Evolutionary conservation across 2,329 filamentous ascomycete genomes (phyloP), one percentile per base, ranked within the genome.

Genomic region (Xylaria sp.): DNA sequence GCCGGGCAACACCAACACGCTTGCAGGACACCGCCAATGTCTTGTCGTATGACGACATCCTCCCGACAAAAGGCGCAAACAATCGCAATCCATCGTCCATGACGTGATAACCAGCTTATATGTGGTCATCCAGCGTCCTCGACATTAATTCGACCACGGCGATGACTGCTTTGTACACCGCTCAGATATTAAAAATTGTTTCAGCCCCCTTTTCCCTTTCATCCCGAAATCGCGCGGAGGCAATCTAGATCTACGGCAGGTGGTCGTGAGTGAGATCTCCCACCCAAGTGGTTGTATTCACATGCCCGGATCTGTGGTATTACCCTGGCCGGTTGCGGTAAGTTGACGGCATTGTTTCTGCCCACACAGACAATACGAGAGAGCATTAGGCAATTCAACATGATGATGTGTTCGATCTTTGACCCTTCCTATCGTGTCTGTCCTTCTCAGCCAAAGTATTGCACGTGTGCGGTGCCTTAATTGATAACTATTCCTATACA

Each of bases 91-190:
- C 38, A 59, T 65, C 53, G 28, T 48, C 28, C 56, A 71, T 71
- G 70, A 68, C 70, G 70, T 68, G 70, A 69, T 71, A 44, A 31
- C 49, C 40, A 20, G 62, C 64, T 59, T 63, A 59, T 57, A 71
- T 71, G 64, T 67, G 46, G 54, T 71, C 65, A 71, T 71, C 23
- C 33, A 53, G 20, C 48, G 44, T 60, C 3, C 59, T 53, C 61
- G 61, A 61, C 49, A 33, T 20, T 42, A 61, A 70, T 67, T 67
- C 60, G 65, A 59, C 59, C 51, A 67, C 33, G 36, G 13, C 31
- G 51, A 62, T 36, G 60, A 59, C 38, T 36, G 23, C 31, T 48
- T 46, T 15, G 40, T 60, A 57, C 63, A 67, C 67, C 67, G 64
- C 66, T 66, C n/a, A 33, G 46, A 61, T 57, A 56, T 56, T 44